Base-by-base conservation (phyloP, 2,329 filamentous ascomycete genomes). In the Hypoxylon rubiginosum region DNA sequence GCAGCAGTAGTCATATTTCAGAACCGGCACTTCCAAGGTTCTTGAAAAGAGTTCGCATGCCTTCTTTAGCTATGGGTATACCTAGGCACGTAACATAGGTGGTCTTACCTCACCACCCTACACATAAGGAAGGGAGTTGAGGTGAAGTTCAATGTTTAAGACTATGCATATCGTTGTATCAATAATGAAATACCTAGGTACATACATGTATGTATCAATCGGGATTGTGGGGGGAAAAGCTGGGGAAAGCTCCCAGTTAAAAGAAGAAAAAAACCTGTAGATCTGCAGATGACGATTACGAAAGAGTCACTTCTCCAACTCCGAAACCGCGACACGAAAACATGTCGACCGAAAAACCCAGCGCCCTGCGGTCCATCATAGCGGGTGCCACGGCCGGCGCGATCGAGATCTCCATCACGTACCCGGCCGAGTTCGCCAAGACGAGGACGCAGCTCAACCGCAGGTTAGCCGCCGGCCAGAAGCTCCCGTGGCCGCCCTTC, bases 361-460 rank as follows among this genome's bases (percentile, higher is more conserved):
- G 92, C 76, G 88, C 92, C 52, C 81, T 97, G 77, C 92, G 96
- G 72, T 97, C 94, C 64, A 92, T 98, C 74, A 85, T 98, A 73
- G 96, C 96, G 60, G 96, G 96, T 69, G 93, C 93, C 61, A 92
- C 92, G n/a, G 96, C 95, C 58, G 96, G 96, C 75, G 96, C 94
- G 58, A 88, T 98, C 71, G 95, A 99, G 82, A 98, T 98, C 79
- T 89, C 91, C 63, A 92, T 94, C 73, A 93, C 91, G 66, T 94
- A 94, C 77, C 91, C 91, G 56, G 91, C 91, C 71, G 91, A 94
- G 80, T 94, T 98, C 82, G 95, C 95, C 75, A 98, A 98, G 84
- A 98, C 96, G 58, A 87, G 96, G 73, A 92, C 92, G 60, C 96
- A 98, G 81, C 90, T 99, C 76, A 99, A 99, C 80, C 89, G 91